Conservation (phyloP, 805 yeast genomes). For the Myxozyma kluyveri region DNA sequence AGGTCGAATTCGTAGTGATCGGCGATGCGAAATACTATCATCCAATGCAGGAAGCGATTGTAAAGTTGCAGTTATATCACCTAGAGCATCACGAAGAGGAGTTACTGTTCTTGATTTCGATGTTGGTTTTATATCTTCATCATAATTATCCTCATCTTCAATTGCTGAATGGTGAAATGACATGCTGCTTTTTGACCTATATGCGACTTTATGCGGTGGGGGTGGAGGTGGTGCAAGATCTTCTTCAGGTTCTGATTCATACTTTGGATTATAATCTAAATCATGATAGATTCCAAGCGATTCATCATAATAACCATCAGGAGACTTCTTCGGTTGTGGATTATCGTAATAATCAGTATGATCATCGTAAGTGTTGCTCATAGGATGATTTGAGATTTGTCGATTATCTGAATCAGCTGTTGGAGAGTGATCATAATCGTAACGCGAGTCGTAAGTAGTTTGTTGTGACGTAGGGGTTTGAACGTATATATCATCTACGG, state of each 20-base stretch:
- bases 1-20: background rate
- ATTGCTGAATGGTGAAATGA: slow-evolving; percentile 4
- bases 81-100: slow-evolving; percentile 39
- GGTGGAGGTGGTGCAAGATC: slow-evolving; percentile 37
- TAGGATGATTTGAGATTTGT: too few relatives aligned
- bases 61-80: slow-evolving; percentile 36
- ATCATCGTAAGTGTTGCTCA: background rate
- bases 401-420: too few relatives aligned
- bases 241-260: slow-evolving; percentile 1
- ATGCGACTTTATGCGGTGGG: slow-evolving; percentile 38
- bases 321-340: background rate
- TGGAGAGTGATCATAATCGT: too few relatives aligned
- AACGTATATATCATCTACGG: too few relatives aligned
- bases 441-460: background rate
- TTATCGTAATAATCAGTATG: background rate
- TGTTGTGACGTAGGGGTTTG: slow-evolving; percentile 1
- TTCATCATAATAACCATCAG: slow-evolving; percentile 6
- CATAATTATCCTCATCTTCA: slow-evolving; percentile 1
- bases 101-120: slow-evolving; percentile 28
- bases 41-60: slow-evolving; percentile 31
- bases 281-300: slow-evolving; percentile 9
- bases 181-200: slow-evolving; percentile 17
- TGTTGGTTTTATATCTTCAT: background rate
- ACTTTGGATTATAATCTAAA: slow-evolving; percentile 7
- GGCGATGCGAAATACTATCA: background rate